These are phyloP conservation scores for Bremia lactucae DNA, from an alignment of 352 stramenopile genomes.

Conservation along the genomic window DNA sequence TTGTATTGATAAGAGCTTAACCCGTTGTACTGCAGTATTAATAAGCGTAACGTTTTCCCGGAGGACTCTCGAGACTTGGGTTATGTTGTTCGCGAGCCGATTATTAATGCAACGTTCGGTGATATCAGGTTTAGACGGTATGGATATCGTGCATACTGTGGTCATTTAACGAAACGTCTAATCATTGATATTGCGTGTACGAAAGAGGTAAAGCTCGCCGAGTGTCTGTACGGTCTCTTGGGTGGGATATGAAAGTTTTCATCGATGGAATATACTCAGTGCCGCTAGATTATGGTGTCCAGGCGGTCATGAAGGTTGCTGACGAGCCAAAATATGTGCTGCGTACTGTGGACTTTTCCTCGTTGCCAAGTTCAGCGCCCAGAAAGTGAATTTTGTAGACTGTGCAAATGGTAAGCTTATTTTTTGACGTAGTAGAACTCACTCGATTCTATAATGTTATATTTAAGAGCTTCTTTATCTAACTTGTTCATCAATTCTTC, in stretches of 20 bases:
- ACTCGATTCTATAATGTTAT: no score
- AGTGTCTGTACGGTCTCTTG: constrained; percentile 81
- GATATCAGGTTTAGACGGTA: constrained; percentile 83
- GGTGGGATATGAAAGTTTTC: constrained; percentile 86
- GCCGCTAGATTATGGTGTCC: constrained; percentile 81
- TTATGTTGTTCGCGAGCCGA: constrained; percentile 78
- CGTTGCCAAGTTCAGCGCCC: constrained; percentile 10
- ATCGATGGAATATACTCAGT: constrained; percentile 83
- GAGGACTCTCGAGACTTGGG: constrained; percentile 82
- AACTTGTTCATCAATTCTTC: not conserved
- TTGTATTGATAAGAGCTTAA: no score
- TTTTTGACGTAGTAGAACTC: constrained; percentile 22
- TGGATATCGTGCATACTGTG: constrained; percentile 2
- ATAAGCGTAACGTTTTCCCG: constrained; percentile 76
- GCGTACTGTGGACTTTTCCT: constrained; percentile 69
- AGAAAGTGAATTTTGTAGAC: constrained; percentile 30
- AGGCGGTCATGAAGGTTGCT: constrained; percentile 84
- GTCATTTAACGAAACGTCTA: no score
- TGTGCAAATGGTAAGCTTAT: constrained; percentile 7
- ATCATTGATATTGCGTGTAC: no score
- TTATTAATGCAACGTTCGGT: constrained; percentile 86
- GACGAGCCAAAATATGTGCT: constrained; percentile 82
- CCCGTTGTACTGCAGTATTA: constrained; percentile 45
- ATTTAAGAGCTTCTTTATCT: no score
- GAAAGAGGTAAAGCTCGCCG: constrained; percentile 69